Evolutionary conservation across 352 stramenopile genomes (phyloP).

Genomic region (Globisporangium paddicum): DNA sequence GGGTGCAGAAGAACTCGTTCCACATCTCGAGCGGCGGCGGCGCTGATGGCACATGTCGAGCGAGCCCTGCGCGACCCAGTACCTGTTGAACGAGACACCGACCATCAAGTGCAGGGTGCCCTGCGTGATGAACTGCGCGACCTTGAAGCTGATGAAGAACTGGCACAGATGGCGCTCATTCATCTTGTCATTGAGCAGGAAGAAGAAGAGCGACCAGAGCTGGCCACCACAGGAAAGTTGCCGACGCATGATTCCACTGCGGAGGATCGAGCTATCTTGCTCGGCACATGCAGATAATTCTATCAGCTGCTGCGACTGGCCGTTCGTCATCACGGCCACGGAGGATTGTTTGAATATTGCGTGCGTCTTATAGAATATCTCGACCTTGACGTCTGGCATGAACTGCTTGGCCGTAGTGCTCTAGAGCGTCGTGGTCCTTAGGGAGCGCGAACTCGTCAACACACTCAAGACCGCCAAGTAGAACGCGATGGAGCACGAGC

Average conservation of each 20-base stretch:
- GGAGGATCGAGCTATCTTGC: constrained; percentile 27
- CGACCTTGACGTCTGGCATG: constrained; percentile 86
- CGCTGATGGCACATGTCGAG: constrained; percentile 48
- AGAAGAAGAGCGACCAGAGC: constrained; percentile 89
- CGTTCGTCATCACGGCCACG: constrained; percentile 2
- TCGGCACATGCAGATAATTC: neutral
- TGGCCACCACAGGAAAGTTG: constrained; percentile 76
- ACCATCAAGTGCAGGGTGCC: constrained; percentile 66
- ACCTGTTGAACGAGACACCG: constrained; percentile 64
- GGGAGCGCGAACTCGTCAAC: no score
- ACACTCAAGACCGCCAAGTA: no score
- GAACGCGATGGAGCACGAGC: no score
- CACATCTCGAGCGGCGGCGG: constrained; percentile 61
- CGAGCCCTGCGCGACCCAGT: constrained; percentile 57
- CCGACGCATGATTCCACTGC: constrained; percentile 67
- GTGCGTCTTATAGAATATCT: constrained; percentile 82
- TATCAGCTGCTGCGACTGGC: neutral
- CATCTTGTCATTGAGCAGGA: constrained; percentile 89
- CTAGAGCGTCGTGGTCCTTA: no score
- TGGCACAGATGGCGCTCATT: constrained; percentile 92
- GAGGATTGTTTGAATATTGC: constrained; percentile 53
- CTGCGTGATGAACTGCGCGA: constrained; percentile 87
- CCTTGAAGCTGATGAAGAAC: constrained; percentile 91
- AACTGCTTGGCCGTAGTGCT: constrained; percentile 79
- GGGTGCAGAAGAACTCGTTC: constrained; percentile 76